Evolutionary conservation across 495 filamentous ascomycete species (phyloP).

Genomic region (Chaetomium tenue): DNA sequence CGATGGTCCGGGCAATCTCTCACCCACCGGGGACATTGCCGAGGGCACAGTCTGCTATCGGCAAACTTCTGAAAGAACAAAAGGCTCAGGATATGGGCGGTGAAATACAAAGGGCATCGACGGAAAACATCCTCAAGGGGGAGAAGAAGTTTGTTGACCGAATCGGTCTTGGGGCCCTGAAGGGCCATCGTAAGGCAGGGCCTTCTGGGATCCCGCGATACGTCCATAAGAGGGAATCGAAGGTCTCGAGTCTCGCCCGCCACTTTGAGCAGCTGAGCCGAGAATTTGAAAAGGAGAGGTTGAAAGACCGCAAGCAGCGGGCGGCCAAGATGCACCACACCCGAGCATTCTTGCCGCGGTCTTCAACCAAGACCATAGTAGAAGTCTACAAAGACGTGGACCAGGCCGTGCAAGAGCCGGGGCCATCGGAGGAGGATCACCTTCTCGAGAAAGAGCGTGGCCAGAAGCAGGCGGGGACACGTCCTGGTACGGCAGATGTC

Average conservation of each 20-base stretch:
- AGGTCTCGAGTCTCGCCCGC: constrained; percentile 83
- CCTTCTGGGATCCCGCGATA: constrained; percentile 89
- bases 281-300: constrained; percentile 93
- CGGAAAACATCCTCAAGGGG: constrained; percentile 43
- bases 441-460: constrained; percentile 25
- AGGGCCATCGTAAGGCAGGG: constrained; percentile 57
- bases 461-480: constrained; percentile 24
- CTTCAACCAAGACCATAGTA: constrained; percentile 92
- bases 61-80: constrained; percentile 40
- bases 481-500: constrained; percentile 32
- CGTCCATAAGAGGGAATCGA: constrained; percentile 64
- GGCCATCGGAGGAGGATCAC: constrained; percentile 66
- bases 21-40: constrained; percentile 54
- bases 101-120: constrained; percentile 32
- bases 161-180: constrained; percentile 59
- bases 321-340: constrained; percentile 77
- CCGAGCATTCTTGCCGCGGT: constrained; percentile 75
- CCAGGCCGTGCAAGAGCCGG: constrained; percentile 84
- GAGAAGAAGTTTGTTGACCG: constrained; percentile 75
- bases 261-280: constrained; percentile 96
- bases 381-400: constrained; percentile 91
- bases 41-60: constrained; percentile 35
- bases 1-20: constrained; percentile 66
- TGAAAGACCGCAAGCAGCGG: constrained; percentile 77
- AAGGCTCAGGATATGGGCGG: constrained; percentile 32